Conservation (phyloP, 257 asterid species). For the Lycium ferocissimum region DNA sequence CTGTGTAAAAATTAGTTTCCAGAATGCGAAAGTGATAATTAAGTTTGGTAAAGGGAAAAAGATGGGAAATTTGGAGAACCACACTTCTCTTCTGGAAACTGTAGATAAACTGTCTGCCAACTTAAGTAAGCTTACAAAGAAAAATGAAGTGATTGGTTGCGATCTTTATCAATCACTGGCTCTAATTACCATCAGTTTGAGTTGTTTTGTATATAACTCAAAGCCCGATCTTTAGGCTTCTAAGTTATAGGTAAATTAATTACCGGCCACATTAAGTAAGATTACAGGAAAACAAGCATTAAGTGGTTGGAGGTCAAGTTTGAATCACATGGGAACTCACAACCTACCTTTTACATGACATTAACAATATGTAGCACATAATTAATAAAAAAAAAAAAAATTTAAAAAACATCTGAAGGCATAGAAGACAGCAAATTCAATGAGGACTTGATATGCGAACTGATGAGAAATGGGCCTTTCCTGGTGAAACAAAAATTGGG, state of each 20-base stretch:
- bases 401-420: not conserved
- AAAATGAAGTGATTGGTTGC: not conserved
- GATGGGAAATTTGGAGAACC: not conserved
- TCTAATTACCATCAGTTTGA: not conserved
- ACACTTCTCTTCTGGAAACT: not conserved
- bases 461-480: no score
- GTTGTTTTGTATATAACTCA: not conserved
- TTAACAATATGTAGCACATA: not conserved
- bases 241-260: not conserved
- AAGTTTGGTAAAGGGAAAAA: not conserved
- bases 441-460: not conserved
- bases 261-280: not conserved
- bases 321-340: not conserved
- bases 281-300: not conserved
- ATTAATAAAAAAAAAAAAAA: no score
- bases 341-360: constrained; percentile 17
- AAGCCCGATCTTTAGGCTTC: not conserved
- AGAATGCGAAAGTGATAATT: not conserved
- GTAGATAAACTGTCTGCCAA: not conserved
- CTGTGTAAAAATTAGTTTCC: not conserved
- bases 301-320: not conserved
- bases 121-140: not conserved
- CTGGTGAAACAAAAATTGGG: no score
- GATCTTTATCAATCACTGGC: not conserved
- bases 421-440: not conserved